Conservation (phyloP, 225 moss, liverwort and hornwort genomes). For the Asterella californica region DNA sequence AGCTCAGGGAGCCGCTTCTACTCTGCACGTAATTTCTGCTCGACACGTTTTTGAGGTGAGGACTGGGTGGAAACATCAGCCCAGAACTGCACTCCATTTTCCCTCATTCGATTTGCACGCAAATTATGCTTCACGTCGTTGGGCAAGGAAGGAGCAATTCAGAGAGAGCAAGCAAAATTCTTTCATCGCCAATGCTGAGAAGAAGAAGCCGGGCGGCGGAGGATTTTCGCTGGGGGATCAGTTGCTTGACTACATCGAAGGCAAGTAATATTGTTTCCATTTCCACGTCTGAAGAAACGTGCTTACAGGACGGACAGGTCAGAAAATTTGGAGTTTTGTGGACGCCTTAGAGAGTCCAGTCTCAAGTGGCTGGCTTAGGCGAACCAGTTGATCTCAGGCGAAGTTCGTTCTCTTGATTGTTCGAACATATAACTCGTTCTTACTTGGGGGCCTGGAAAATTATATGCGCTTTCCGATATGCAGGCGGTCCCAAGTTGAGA, state of each 20-base stretch:
- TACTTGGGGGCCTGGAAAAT: neutral
- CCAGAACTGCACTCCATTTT: neutral
- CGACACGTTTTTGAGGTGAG: neutral
- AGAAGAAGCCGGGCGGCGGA: slow-evolving; percentile 31
- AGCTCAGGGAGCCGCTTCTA: slow-evolving; percentile 1
- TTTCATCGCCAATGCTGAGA: slow-evolving; percentile 25
- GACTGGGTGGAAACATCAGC: neutral
- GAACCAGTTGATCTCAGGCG: neutral
- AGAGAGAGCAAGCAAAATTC: neutral
- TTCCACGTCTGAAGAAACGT: neutral
- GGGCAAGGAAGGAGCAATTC: neutral
- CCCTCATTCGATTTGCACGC: neutral
- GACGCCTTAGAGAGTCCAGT: neutral
- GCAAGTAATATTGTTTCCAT: slow-evolving; percentile 17
- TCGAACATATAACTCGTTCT: too few species aligned
- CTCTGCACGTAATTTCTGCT: neutral
- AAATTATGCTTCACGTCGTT: neutral
- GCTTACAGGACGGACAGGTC: neutral
- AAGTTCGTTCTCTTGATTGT: neutral
- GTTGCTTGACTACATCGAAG: slow-evolving; percentile 96
- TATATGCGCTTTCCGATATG: neutral
- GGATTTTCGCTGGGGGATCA: slow-evolving; percentile 73
- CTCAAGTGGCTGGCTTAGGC: neutral
- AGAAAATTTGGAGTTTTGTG: neutral
- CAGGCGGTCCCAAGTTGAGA: slow-evolving; percentile 94